Conservation (phyloP, 208 protist genomes). For the Phytomonas sp. region DNA sequence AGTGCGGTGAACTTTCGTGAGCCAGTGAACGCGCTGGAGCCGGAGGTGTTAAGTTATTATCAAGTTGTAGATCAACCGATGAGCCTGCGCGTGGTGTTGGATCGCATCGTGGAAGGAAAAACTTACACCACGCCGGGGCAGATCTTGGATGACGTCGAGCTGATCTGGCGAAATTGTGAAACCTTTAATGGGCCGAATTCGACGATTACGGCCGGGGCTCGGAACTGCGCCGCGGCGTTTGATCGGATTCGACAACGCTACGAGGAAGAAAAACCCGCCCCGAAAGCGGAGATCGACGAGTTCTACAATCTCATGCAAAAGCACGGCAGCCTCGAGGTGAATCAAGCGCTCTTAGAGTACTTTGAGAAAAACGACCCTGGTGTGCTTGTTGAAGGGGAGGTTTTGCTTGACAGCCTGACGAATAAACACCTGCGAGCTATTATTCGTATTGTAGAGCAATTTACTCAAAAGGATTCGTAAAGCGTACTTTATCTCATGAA, state of each 20-base stretch:
- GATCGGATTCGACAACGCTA: conserved; percentile 26
- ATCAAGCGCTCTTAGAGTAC: conserved; percentile 34
- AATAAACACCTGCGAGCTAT: conserved; percentile 54
- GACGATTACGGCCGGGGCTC: conserved; percentile 31
- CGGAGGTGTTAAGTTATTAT: conserved; percentile 68
- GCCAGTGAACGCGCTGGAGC: conserved; percentile 67
- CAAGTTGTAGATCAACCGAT: conserved; percentile 46
- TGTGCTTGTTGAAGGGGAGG: conserved; percentile 30
- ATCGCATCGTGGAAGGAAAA: conserved; percentile 39
- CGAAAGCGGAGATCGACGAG: conserved; percentile 35
- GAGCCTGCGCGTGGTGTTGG: conserved; percentile 55
- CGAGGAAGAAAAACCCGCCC: conserved; percentile 36
- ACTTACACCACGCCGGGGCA: conserved; percentile 43
- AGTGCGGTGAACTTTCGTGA: conserved; percentile 57
- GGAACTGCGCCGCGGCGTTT: conserved; percentile 35
- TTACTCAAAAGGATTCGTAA: background rate
- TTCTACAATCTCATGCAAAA: conserved; percentile 28
- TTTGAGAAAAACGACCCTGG: conserved; percentile 37
- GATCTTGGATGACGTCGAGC: conserved; percentile 52
- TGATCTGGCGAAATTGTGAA: conserved; percentile 71
- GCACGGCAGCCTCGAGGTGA: conserved; percentile 28
- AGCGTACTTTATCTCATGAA: too few species aligned
- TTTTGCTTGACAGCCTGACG: conserved; percentile 40
- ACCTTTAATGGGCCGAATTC: conserved; percentile 57
- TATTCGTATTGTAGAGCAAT: conserved; percentile 31